A percentile compares a stretch with the other conserved stretches of the same genome.
phyloP scores from a whole-genome alignment of 176 grass and related monocot species.

The Avena insularis region DNA sequence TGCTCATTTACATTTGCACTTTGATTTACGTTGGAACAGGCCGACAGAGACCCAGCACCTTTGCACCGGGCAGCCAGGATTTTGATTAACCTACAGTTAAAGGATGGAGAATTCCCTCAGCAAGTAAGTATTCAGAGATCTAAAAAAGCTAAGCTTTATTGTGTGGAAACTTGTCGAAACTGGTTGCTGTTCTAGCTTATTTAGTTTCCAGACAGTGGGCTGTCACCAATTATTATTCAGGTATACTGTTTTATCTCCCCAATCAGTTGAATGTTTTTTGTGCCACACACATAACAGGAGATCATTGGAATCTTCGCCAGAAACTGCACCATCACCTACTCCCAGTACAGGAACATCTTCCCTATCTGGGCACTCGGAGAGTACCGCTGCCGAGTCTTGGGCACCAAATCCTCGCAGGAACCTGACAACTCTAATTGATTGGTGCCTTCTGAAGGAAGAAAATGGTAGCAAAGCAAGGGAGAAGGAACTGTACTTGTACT shows the following conservation, averaged over 20 bases:
- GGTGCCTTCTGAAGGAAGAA: not conserved
- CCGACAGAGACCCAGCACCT: slow-evolving; percentile 70
- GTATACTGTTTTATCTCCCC: too few relatives aligned
- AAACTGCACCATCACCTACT: slow-evolving; percentile 82
- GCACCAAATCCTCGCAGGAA: too few relatives aligned
- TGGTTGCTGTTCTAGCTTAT: not conserved
- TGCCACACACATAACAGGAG: slow-evolving; percentile 50
- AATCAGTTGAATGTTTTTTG: not conserved
- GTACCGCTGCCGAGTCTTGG: slow-evolving; percentile 57
- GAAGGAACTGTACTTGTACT: not conserved
- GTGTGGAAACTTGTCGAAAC: not conserved
- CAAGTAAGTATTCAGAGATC: slow-evolving; percentile 61
- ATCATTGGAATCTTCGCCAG: slow-evolving; percentile 78
- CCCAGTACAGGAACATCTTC: slow-evolving; percentile 73
- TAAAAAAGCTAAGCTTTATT: not conserved
- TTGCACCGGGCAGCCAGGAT: slow-evolving; percentile 71
- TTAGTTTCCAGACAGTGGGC: not conserved
- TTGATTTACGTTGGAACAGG: slow-evolving; percentile 36
- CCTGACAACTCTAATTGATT: not conserved
- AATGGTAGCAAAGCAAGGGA: not conserved
- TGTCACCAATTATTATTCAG: not conserved
- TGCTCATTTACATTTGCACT: not conserved
- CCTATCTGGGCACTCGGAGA: slow-evolving; percentile 85
- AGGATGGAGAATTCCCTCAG: slow-evolving; percentile 85
- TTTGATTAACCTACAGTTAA: slow-evolving; percentile 71